Evolutionary conservation across 2,329 filamentous ascomycete species (phyloP).

Genomic region (Calonectria crousiana): DNA sequence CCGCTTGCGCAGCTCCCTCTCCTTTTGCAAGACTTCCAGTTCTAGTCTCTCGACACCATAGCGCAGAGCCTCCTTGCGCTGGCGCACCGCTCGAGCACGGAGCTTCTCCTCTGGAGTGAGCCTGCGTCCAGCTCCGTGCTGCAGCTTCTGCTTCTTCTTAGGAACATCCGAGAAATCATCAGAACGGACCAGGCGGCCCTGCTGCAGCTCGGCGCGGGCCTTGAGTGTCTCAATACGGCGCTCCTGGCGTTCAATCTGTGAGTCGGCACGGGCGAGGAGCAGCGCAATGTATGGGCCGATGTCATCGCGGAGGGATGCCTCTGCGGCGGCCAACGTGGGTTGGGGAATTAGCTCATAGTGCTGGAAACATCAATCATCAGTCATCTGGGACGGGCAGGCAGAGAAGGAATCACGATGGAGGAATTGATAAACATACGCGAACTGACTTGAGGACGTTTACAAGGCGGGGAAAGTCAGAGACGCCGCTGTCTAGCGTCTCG

Average conservation of each 20-base stretch:
- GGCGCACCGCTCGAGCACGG: conserved; percentile 72
- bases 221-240: conserved; percentile 87
- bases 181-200: conserved; percentile 68
- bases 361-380: conserved; percentile 56
- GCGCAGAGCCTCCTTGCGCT: conserved; percentile 86
- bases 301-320: conserved; percentile 86
- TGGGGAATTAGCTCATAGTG: conserved; percentile 95
- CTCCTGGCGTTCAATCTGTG: conserved; percentile 84
- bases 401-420: background rate
- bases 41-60: conserved; percentile 90
- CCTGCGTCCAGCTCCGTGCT: conserved; percentile 42
- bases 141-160: conserved; percentile 33
- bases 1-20: conserved; percentile 68
- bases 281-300: conserved; percentile 88
- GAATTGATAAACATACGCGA: conserved; percentile 56
- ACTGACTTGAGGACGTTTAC: conserved; percentile 68
- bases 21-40: conserved; percentile 84
- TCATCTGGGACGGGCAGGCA: background rate
- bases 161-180: conserved; percentile 36
- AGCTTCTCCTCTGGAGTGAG: conserved; percentile 68
- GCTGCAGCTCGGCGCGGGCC: conserved; percentile 85
- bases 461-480: conserved; percentile 70
- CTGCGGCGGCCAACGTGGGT: conserved; percentile 82
- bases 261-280: conserved; percentile 84
- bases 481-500: conserved; percentile 65